Evolutionary conservation across 2,329 filamentous ascomycete genomes (phyloP).

Genomic region (Colletotrichum destructivum): DNA sequence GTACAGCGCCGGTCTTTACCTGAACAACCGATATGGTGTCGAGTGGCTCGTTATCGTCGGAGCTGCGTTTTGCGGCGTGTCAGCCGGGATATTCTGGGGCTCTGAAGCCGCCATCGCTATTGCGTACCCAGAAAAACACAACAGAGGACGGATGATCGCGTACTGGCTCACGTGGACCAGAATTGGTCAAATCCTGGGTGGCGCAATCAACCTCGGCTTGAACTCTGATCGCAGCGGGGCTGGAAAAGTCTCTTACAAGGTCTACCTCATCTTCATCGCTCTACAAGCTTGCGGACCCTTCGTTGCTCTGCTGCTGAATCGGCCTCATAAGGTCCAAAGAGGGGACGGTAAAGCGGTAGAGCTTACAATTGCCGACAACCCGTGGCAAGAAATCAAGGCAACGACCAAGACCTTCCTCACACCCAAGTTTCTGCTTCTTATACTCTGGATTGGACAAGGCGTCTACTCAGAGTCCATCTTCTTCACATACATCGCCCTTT

Average conservation of each 20-base stretch:
- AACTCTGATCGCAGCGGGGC: constrained; percentile 60
- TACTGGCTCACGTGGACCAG: constrained; percentile 74
- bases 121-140: constrained; percentile 75
- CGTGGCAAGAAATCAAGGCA: constrained; percentile 69
- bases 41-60: constrained; percentile 62
- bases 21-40: constrained; percentile 60
- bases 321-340: constrained; percentile 61
- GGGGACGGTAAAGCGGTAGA: constrained; percentile 55
- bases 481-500: constrained; percentile 61
- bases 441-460: constrained; percentile 65
- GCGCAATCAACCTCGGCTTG: constrained; percentile 65
- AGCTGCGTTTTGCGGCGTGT: constrained; percentile 58
- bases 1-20: constrained; percentile 60
- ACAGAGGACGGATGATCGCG: constrained; percentile 72
- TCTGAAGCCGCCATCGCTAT: constrained; percentile 51
- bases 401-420: constrained; percentile 63
- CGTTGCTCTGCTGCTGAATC: constrained; percentile 60
- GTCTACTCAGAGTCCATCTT: constrained; percentile 60
- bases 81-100: constrained; percentile 57
- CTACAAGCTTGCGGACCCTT: constrained; percentile 62
- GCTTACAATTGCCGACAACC: constrained; percentile 56
- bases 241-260: constrained; percentile 63
- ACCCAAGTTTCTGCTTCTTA: constrained; percentile 61
- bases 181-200: constrained; percentile 68
- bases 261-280: constrained; percentile 57